Conservation (phyloP, 164 flowering plant species). For the Liriodendron chinense region DNA sequence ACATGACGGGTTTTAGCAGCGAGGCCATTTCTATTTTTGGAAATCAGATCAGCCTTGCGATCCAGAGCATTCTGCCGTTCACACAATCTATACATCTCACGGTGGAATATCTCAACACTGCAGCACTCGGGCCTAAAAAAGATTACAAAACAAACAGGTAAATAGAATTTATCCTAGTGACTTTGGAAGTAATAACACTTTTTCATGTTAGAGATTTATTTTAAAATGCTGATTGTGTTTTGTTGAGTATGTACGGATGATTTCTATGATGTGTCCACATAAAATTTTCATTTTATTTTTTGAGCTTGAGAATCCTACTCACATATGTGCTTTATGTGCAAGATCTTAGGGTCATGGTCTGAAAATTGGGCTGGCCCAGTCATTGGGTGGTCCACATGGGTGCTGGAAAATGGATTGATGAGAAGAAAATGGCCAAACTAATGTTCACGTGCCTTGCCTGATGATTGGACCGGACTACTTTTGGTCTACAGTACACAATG, state of each 20-base stretch:
- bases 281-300: not conserved
- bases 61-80: slow-evolving; percentile 68
- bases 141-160: slow-evolving; percentile 81
- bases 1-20: slow-evolving; percentile 63
- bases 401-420: too few relatives aligned
- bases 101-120: slow-evolving; percentile 69
- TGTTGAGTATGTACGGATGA: not conserved
- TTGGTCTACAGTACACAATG: too few relatives aligned
- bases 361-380: too few relatives aligned
- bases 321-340: too few relatives aligned
- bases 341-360: too few relatives aligned
- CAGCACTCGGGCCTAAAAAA: slow-evolving; percentile 72
- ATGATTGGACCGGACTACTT: too few relatives aligned
- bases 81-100: slow-evolving; percentile 63
- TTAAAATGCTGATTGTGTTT: not conserved
- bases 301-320: not conserved
- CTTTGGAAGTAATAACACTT: not conserved
- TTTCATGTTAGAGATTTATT: too few relatives aligned
- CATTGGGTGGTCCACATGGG: too few relatives aligned
- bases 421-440: too few relatives aligned
- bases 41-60: slow-evolving; percentile 35
- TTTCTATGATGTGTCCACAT: not conserved
- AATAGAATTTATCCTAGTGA: not conserved
- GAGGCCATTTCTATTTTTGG: slow-evolving; percentile 69
- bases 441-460: too few relatives aligned